Evolutionary conservation across 202 grass and related monocot genomes (phyloP), one percentile per base, ranked within the genome.

Genomic region (Zizania palustris): DNA sequence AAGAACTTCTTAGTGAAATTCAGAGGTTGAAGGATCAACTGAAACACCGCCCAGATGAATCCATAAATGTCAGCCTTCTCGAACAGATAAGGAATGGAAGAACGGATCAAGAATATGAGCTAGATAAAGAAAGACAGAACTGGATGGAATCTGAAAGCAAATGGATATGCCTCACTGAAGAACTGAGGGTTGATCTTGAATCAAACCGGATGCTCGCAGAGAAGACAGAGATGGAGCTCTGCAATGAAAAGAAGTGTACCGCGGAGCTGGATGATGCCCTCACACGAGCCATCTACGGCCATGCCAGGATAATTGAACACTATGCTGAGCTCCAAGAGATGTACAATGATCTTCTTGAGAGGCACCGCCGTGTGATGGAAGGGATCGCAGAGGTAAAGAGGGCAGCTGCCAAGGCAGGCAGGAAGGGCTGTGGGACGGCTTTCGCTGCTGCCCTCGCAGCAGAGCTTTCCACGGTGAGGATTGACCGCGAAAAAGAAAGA

Each of bases 121-220:
- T 90, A 43, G 96, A 99, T 51, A 96, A 85, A 77, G 95, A 98
- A 69, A 81, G 92, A 63, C 78, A 89, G 63, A 96, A 83, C 75
- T 99, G 96, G 96, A 92, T 84, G 54, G 96, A 96, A 79, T 93
- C 90, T 0, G 96, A 99, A 78, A 99, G 96, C 85, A 92, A 89
- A 76, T 96, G 92, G 96, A 99, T 99, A 59, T 99, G 63, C 37
- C 85, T 99, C 42, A 89, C 90, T 12, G 96, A 99, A 45, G 96
- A 99, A 60, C 40, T 99, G 44, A 85, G 96, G 80, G 36, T 89
- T 58, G 96, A 99, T 65, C 85, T 99, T 45, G 92, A 99, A 74
- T 93, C 88, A 21, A 92, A 85, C 60, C 84, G 92, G 71, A 87
- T 72, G 54, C 84, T 89, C 49, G 96, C 92, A 39, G 96, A 99